A percentile compares a stretch with the other conserved stretches of the same genome.
Evolutionary conservation across 441 rosid species (phyloP).

Genomic region (Dalechampia spathulata): DNA sequence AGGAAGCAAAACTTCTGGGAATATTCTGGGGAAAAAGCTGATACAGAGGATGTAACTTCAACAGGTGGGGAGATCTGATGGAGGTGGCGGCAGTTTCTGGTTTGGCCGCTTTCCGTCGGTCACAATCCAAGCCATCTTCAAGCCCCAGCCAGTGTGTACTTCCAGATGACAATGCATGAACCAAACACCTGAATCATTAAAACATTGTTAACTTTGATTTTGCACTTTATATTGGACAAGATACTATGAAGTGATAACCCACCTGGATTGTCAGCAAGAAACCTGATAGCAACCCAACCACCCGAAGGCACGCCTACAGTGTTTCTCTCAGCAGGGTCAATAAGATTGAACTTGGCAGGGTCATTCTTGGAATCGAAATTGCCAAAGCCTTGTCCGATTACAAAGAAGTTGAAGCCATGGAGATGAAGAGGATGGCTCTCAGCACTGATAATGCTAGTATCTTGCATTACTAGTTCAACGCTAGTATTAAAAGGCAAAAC

Average conservation of each 20-base stretch:
- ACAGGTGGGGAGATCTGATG: slow-evolving; percentile 47
- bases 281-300: slow-evolving; percentile 61
- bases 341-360: slow-evolving; percentile 37
- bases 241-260: too few species aligned
- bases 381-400: slow-evolving; percentile 60
- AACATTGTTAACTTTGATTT: neutral
- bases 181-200: slow-evolving; percentile 26
- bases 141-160: slow-evolving; percentile 41
- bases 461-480: slow-evolving; percentile 59
- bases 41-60: too few species aligned
- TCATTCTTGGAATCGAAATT: slow-evolving; percentile 42
- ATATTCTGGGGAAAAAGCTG: too few species aligned
- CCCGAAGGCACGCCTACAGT: slow-evolving; percentile 54
- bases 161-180: too few species aligned
- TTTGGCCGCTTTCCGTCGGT: slow-evolving; percentile 26
- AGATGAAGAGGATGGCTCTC: slow-evolving; percentile 74
- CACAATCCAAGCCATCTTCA: slow-evolving; percentile 45
- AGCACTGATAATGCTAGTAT: slow-evolving; percentile 54
- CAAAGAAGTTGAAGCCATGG: slow-evolving; percentile 56
- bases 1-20: too few species aligned
- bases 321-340: slow-evolving; percentile 60
- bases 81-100: slow-evolving; percentile 35
- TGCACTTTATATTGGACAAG: too few species aligned
- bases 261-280: slow-evolving; percentile 58
- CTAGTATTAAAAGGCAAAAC: slow-evolving; percentile 43